Percentiles rank a stretch among this genome's conserved stretches.
Evolutionary conservation across 148 eudicot species (phyloP).

Genomic region (Chenopodium quinoa): DNA sequence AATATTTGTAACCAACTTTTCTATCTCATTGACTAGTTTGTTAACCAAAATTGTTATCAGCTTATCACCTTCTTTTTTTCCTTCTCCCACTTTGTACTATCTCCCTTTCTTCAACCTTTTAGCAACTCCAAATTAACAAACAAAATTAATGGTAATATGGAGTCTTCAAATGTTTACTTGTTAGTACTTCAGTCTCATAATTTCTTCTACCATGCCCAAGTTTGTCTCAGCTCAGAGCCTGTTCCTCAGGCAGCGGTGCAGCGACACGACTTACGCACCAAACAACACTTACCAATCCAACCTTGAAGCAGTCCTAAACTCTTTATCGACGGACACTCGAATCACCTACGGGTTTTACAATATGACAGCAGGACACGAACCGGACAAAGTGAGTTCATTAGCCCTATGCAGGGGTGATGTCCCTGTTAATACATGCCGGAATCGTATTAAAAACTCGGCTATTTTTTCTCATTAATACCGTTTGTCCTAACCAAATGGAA

Average conservation of each 20-base stretch:
- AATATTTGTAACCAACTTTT: no score
- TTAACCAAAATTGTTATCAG: no score
- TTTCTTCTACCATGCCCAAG: not conserved
- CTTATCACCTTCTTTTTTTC: no score
- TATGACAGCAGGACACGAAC: slow-evolving; percentile 15
- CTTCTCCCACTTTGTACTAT: not conserved
- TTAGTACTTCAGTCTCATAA: not conserved
- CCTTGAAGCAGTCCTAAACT: not conserved
- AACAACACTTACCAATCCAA: slow-evolving; percentile 24
- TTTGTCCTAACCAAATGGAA: slow-evolving; percentile 16
- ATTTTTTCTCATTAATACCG: not conserved
- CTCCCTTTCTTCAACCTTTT: not conserved
- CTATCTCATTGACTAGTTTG: no score
- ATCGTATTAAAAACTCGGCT: slow-evolving; percentile 11
- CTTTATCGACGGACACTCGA: no score
- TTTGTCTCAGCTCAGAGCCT: slow-evolving; percentile 9
- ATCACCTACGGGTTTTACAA: slow-evolving; percentile 25
- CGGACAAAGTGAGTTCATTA: slow-evolving; percentile 20
- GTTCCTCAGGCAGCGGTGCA: not conserved
- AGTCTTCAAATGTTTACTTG: not conserved
- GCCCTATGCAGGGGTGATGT: slow-evolving; percentile 30
- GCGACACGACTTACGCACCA: slow-evolving; percentile 9
- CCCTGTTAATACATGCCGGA: slow-evolving; percentile 16
- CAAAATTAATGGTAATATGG: not conserved
- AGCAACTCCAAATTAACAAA: not conserved